phyloP scores from a whole-genome alignment of 441 rosid species.

The Gossypium davidsonii region DNA sequence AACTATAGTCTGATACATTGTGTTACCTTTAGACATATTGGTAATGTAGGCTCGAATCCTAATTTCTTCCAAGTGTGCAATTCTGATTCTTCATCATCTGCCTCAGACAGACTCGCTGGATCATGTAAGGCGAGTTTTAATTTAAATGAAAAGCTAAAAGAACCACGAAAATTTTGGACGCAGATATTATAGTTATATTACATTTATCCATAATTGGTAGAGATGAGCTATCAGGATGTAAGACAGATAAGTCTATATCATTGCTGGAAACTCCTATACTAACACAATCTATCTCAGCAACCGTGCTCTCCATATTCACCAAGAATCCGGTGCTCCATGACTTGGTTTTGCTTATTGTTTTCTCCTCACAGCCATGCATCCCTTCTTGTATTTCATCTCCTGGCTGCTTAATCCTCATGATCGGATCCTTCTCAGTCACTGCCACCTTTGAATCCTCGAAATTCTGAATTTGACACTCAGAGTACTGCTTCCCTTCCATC shows the following conservation, averaged over 20 bases:
- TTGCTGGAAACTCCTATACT: not conserved
- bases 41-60: constrained; percentile 19
- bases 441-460: not conserved
- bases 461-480: not conserved
- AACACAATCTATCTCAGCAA: constrained; percentile 15
- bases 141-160: too few species aligned
- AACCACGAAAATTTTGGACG: not conserved
- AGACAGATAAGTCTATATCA: not conserved
- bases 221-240: not conserved
- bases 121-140: not conserved
- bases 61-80: constrained; percentile 10
- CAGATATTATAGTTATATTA: not conserved
- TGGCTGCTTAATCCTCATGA: constrained; percentile 1
- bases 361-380: not conserved
- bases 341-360: not conserved
- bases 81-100: constrained; percentile 3
- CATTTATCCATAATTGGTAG: not conserved
- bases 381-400: not conserved
- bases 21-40: constrained; percentile 24
- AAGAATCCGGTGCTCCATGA: not conserved
- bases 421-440: not conserved
- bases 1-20: not conserved
- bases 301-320: constrained; percentile 9
- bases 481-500: constrained; percentile 14
- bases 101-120: not conserved